Percentiles rank a stretch among this genome's conserved stretches.
phyloP scores from a whole-genome alignment of 2,329 filamentous ascomycete genomes.

The Tricladium varicosporioides region DNA sequence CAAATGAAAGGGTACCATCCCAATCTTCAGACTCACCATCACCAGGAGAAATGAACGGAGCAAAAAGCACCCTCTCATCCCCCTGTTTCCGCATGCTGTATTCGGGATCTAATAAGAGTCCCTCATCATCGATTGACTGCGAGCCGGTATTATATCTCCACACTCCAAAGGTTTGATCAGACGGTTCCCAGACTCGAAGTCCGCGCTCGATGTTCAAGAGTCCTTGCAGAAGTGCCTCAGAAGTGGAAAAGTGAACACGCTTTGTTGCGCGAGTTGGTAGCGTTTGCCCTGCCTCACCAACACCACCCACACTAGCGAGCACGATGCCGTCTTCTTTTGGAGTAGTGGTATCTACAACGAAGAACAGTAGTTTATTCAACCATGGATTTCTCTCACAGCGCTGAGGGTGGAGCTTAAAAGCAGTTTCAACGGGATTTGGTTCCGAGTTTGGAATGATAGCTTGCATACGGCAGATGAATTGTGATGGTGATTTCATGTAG shows the following conservation, averaged over 20 bases:
- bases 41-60: no score
- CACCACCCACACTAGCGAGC: not conserved
- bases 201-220: not conserved
- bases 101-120: no score
- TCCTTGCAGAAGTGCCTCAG: not conserved
- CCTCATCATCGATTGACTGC: no score
- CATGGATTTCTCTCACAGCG: not conserved
- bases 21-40: no score
- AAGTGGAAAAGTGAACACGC: not conserved
- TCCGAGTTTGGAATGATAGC: not conserved
- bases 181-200: not conserved
- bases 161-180: not conserved
- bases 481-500: not conserved
- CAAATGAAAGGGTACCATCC: not conserved
- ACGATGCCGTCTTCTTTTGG: not conserved
- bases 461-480: not conserved
- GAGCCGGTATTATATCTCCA: no score
- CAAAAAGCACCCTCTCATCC: no score
- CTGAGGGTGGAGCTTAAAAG: not conserved
- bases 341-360: not conserved
- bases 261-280: not conserved
- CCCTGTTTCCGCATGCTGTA: no score
- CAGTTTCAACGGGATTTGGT: not conserved
- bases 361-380: not conserved
- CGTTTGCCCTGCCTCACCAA: not conserved